Evolutionary conservation across 1,139 yeast genomes (phyloP).

Genomic region (Taphrina populina): DNA sequence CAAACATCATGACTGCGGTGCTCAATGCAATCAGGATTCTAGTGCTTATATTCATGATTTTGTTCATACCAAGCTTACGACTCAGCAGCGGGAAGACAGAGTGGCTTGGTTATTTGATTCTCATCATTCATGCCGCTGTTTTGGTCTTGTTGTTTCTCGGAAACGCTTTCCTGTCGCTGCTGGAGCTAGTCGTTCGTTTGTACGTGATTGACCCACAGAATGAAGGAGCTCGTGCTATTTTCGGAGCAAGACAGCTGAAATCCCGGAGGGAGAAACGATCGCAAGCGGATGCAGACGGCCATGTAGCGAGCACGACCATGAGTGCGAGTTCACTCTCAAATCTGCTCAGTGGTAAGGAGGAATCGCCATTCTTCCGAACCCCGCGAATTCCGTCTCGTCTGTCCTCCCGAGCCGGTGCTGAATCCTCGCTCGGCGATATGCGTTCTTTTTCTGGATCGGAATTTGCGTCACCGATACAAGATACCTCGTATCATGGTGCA

Average conservation of each 20-base stretch:
- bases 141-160: constrained; percentile 42
- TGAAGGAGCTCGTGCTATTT: constrained; percentile 38
- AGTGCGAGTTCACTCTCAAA: constrained; percentile 26
- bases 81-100: constrained; percentile 41
- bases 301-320: constrained; percentile 2
- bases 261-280: constrained; percentile 38
- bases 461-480: not conserved
- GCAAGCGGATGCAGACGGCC: constrained; percentile 12
- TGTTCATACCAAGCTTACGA: constrained; percentile 42
- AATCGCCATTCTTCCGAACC: constrained; percentile 30
- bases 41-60: constrained; percentile 42
- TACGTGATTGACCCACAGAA: constrained; percentile 41
- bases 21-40: constrained; percentile 41
- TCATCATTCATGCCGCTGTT: constrained; percentile 44
- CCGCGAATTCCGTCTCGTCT: constrained; percentile 16
- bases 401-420: constrained; percentile 11
- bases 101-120: constrained; percentile 46
- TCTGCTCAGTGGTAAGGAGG: constrained; percentile 20
- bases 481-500: not conserved
- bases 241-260: constrained; percentile 40
- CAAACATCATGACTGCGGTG: constrained; percentile 42
- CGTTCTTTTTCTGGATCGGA: constrained; percentile 1
- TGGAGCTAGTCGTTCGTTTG: constrained; percentile 43
- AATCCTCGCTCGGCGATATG: constrained; percentile 4
- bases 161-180: constrained; percentile 43